Base-by-base conservation (phyloP, 306 rosid genomes). In the Pyrus betulifolia region DNA sequence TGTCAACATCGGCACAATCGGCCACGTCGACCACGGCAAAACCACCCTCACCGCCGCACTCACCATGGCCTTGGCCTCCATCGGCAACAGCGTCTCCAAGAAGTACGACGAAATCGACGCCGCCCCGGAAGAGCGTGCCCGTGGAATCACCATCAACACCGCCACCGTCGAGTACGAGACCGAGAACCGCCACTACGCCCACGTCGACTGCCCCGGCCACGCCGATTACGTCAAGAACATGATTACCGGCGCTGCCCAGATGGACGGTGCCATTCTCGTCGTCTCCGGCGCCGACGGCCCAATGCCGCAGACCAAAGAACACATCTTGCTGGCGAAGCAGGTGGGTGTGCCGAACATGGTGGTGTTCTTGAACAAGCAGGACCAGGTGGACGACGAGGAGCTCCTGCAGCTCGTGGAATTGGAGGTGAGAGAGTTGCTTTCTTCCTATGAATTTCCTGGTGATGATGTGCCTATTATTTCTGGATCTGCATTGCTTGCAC, bases 101-200 rank as follows among this genome's bases (percentile, higher is more conserved):
- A 90, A 92, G 30, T 92, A 92, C 82, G 97, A 92, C 70, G 97
- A 92, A 75, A 92, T 92, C 68, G 97, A 92, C 73, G 96, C 96
- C 38, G 97, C 97, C 62, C 97, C 97, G 0, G 97, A 92, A 78
- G 97, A 92, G 21, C 82, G 93, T 2, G 97, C 97, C n/a, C 96
- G 96, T 17, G 97, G 97, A 3, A 92, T 92, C 80, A 92, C 97
- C 67, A 92, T 92, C 65, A 92, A 92, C 71, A 92, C 97, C n/a
- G 97, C 97, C 86, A 89, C 96, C 19, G 97, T 92, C 22, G 97
- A 92, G 78, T 92, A 92, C 83, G 97, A 92, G 82, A 92, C 97
- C 4, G 93, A 87, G 87, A 92, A n/a, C 60, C 91, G 97, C 22
- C 97, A 91, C 83, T 91, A 91, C 76, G 96, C 95, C 33, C 95